phyloP scores from a whole-genome alignment of 78 protist genomes.

The Mantamonas sphyraenae region DNA sequence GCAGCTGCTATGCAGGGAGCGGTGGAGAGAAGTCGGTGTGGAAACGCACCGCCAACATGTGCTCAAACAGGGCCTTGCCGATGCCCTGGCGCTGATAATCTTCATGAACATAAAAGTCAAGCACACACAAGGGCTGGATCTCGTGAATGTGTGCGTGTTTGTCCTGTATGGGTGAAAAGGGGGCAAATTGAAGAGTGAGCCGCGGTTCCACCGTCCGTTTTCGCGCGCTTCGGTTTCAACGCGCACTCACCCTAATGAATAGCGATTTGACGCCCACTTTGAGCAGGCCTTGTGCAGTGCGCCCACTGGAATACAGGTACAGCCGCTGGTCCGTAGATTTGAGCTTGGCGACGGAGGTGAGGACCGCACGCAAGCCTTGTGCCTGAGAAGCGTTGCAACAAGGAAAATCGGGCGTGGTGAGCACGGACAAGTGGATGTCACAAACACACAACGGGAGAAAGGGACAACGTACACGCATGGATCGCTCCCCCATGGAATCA shows the following conservation, averaged over 20 bases:
- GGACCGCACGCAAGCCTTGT: too few species aligned
- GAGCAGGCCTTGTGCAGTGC: slow-evolving; percentile 10
- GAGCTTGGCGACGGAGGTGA: too few species aligned
- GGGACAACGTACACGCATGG: too few species aligned
- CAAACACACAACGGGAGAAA: too few species aligned
- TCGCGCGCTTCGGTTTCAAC: too few species aligned
- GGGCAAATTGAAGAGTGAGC: neutral
- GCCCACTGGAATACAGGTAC: neutral
- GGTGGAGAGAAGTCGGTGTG: neutral
- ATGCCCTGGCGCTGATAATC: slow-evolving; percentile 20
- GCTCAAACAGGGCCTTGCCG: slow-evolving; percentile 15
- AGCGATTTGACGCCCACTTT: slow-evolving; percentile 42
- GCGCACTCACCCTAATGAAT: too few species aligned
- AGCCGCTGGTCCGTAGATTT: slow-evolving; percentile 15
- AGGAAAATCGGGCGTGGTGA: too few species aligned
- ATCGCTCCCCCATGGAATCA: too few species aligned
- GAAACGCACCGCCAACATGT: slow-evolving; percentile 2
- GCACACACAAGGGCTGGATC: slow-evolving; percentile 45
- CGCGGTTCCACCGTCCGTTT: too few species aligned
- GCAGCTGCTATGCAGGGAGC: neutral
- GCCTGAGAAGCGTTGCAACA: too few species aligned
- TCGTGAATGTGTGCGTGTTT: slow-evolving; percentile 7
- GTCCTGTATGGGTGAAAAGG: neutral
- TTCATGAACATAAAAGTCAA: slow-evolving; percentile 54
- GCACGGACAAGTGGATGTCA: too few species aligned